Percentiles rank a stretch among this genome's conserved stretches.
These are phyloP conservation scores for Geoglossum cookeanum DNA, from an alignment of 2,329 filamentous ascomycete species.

Conservation along the genomic window DNA sequence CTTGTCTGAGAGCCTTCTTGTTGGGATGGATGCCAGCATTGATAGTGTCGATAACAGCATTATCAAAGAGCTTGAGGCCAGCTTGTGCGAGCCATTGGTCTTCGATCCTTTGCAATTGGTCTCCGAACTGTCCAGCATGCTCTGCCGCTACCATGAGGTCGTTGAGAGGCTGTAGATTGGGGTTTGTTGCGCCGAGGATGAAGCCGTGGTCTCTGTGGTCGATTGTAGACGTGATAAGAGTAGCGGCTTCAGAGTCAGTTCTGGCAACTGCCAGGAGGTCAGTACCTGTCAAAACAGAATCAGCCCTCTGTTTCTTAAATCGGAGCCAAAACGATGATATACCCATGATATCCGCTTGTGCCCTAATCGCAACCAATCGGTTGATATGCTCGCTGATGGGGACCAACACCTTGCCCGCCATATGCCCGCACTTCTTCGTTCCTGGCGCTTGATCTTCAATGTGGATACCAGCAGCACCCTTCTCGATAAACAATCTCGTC, in stretches of 20 bases:
- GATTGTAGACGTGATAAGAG: conserved; percentile 89
- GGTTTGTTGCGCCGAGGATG: conserved; percentile 79
- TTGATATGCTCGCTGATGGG: conserved; percentile 98
- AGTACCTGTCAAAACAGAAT: conserved; percentile 30
- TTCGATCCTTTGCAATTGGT: conserved; percentile 74
- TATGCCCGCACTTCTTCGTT: conserved; percentile 98
- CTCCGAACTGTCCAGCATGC: conserved; percentile 58
- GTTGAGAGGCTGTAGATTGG: conserved; percentile 61
- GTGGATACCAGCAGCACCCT: conserved; percentile 91
- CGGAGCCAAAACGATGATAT: neutral
- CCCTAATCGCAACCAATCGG: conserved; percentile 84
- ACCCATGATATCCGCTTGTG: conserved; percentile 98
- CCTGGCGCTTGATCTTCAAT: conserved; percentile 97
- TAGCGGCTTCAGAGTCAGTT: conserved; percentile 94
- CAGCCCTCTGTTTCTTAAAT: neutral
- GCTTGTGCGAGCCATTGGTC: conserved; percentile 70
- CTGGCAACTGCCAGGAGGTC: conserved; percentile 83
- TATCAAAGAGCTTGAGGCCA: conserved; percentile 70
- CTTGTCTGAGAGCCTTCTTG: conserved; percentile 45
- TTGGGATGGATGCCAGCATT: conserved; percentile 44
- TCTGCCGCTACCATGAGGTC: conserved; percentile 85
- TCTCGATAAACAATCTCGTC: conserved; percentile 92
- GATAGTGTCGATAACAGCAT: conserved; percentile 73
- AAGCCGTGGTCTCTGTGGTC: conserved; percentile 89
- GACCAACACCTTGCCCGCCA: conserved; percentile 96